These are phyloP conservation scores for Rutstroemia sydowiana DNA, from an alignment of 2,329 filamentous ascomycete species.

Conservation along the genomic window DNA sequence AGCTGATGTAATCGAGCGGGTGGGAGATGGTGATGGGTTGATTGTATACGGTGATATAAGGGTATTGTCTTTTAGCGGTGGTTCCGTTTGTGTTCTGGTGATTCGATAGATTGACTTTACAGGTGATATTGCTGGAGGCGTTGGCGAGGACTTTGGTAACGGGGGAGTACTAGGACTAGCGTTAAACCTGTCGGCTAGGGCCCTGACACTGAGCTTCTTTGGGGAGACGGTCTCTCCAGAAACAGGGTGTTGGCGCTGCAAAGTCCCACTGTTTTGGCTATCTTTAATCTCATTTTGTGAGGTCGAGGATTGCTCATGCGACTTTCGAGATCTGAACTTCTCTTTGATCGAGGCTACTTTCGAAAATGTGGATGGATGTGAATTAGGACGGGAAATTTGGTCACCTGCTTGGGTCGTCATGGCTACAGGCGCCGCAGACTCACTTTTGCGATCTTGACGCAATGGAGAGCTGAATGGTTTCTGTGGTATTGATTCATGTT, in stretches of 20 bases:
- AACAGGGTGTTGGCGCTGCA: neutral
- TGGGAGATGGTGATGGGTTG: constrained; percentile 22
- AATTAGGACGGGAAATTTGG: neutral
- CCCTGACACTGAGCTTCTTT: constrained; percentile 21
- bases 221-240: neutral
- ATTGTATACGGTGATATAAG: constrained; percentile 25
- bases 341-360: constrained; percentile 8
- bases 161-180: constrained; percentile 7
- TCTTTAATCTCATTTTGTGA: neutral
- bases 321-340: constrained; percentile 5
- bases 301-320: neutral
- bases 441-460: neutral
- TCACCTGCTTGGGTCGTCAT: neutral
- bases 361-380: constrained; percentile 1
- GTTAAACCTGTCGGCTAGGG: constrained; percentile 26
- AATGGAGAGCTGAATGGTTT: too few species aligned
- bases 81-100: constrained; percentile 3
- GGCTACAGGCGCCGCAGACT: neutral
- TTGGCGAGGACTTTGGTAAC: constrained; percentile 8
- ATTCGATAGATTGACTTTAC: neutral
- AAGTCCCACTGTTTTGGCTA: too few species aligned
- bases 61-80: neutral
- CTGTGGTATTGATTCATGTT: too few species aligned
- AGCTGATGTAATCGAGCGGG: constrained; percentile 21
- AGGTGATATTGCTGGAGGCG: constrained; percentile 10